Evolutionary conservation across 192 early-diverging fungal genomes (phyloP), one percentile per base, ranked within the genome.

Genomic region (Kickxella alabastrina): DNA sequence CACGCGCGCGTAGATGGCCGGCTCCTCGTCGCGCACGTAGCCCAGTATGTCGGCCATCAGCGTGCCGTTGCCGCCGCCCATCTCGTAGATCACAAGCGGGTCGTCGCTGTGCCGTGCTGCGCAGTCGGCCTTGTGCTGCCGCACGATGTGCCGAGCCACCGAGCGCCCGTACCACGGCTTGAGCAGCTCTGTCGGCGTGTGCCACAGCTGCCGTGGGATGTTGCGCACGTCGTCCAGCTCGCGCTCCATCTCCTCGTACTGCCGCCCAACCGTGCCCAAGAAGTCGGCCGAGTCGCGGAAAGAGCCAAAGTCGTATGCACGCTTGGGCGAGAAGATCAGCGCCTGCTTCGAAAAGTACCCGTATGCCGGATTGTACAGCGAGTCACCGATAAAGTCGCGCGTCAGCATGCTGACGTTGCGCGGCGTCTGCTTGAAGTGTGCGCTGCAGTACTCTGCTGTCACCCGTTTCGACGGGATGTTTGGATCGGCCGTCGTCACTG

Each of bases 271-370:
- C 2, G 79, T 65, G 23, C 82, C 83, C 67, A 93, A 52, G 59
- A 92, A 87, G 43, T 86, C 82, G 35, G 86, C 76, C 43, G 85
- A 80, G 58, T 89, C 85, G 44, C 75, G 79, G 27, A 92, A 82
- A 35, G 37, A 31, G 35, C 57, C 62, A 70, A 89, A 90, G 15
- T 83, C 70, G 69, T 86, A 82, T 18, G 81, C 79, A 3, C 65
- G 54, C 39, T 76, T 69, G 2, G 82, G 80, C 14, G 85, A 87
- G 48, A 88, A 90, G 22, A 92, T 90, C 12, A 82, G 79, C 18
- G 92, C 96, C 48, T 95, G 87, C 54, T 91, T 92, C 9, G 92
- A 92, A 77, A 99, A 99, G 77, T 99, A 99, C 3, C 96, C 96
- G 65, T 97, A 97, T 47, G 85, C 58, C 6, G 92, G 92, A 69